A percentile compares a stretch with the other conserved stretches of the same genome.
Conservation (phyloP, 805 yeast species). For the Clavispora vitiphila region DNA sequence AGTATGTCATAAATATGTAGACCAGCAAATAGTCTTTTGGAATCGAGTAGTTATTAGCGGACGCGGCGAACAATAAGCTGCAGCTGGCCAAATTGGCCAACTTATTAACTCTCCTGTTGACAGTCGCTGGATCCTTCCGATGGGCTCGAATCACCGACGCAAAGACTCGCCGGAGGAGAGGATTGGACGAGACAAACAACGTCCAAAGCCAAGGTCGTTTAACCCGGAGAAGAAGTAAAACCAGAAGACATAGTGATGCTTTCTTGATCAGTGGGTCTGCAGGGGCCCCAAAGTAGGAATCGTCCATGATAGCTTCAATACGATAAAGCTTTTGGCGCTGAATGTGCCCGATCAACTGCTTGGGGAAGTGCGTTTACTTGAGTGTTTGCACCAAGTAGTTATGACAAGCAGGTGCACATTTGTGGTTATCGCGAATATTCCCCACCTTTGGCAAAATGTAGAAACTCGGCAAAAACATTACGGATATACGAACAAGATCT, state of each 20-base stretch:
- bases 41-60: slow-evolving; percentile 19
- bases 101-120: slow-evolving; percentile 14
- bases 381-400: no score
- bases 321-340: no score
- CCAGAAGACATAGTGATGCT: slow-evolving; percentile 25
- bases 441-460: neutral
- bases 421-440: neutral
- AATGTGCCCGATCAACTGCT: no score
- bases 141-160: neutral
- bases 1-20: slow-evolving; percentile 28
- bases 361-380: no score
- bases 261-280: slow-evolving; percentile 14
- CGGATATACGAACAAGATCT: no score
- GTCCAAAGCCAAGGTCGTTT: slow-evolving; percentile 25
- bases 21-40: slow-evolving; percentile 37
- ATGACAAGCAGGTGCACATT: no score
- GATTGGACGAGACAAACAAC: slow-evolving; percentile 30
- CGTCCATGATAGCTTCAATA: no score
- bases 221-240: slow-evolving; percentile 21
- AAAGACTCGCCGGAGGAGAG: slow-evolving; percentile 18
- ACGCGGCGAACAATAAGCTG: slow-evolving; percentile 23
- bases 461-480: neutral
- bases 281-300: slow-evolving; percentile 7
- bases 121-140: slow-evolving; percentile 9
- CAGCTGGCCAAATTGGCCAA: slow-evolving; percentile 22